Evolutionary conservation across 768 basidiomycete genomes (phyloP), one percentile per base, ranked within the genome.

Genomic region (Calocera cornea): DNA sequence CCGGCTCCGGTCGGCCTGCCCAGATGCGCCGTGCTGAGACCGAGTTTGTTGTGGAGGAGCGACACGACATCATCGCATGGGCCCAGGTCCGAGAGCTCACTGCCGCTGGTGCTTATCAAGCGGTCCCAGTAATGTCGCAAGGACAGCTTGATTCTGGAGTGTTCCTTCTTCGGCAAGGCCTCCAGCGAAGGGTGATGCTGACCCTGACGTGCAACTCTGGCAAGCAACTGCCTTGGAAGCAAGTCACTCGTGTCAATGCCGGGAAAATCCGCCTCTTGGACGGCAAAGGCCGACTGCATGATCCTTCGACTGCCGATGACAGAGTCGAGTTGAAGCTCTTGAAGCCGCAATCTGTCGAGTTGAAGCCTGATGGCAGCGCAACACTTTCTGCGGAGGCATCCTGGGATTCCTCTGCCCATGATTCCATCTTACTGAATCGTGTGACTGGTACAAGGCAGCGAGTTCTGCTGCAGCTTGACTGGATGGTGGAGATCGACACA

Each of bases 321-420:
- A 79, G 89, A 68, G 83, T 88, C 49, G 89, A 86, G 2, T 80
- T 95, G 31, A 88, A 88, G 22, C 74, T 95, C 19, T 80, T 87
- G 73, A 83, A 87, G 75, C 85, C 89, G 22, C 88, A 90, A 77
- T 75, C 73, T 0, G 78, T 92, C 24, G 85, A 90, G 70, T 93
- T 90, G 80, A 86, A 81, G 72, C 82, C 88, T 1, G 94, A 97
- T 76, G 95, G 95, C 1, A 90, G 89, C 8, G 87, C 90, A 12
- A 75, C 76, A 7, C 76, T 97, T 50, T 78, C 81, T 24, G 87
- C 86, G 10, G 84, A 86, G 66, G 88, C 88, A 1, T 80, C 90
- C 5, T 98, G 95, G 95, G 97, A 99, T 77, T 92, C 92, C 0
- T 92, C 93, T 67, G 78, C 91, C 14, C 97, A 97, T 75, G 86